phyloP scores from a whole-genome alignment of 768 basidiomycete genomes.

The Botryobasidium botryosum region DNA sequence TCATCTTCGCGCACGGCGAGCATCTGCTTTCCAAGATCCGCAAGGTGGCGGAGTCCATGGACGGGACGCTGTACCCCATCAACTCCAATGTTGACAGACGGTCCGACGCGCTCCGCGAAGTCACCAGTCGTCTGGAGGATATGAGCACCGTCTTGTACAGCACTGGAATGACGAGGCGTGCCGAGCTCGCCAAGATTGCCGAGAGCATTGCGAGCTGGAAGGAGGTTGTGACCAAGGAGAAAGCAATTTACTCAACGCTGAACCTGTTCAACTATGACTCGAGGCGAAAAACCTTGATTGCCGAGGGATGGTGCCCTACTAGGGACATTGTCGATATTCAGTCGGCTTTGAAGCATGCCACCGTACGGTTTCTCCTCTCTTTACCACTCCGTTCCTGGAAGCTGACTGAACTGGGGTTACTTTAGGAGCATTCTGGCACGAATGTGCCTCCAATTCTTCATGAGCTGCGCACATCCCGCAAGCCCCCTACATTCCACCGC shows the following conservation, averaged over 20 bases:
- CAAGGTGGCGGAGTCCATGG: conserved; percentile 98
- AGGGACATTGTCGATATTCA: conserved; percentile 80
- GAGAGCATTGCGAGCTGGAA: conserved; percentile 81
- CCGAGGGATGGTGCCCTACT: conserved; percentile 96
- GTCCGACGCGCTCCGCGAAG: conserved; percentile 74
- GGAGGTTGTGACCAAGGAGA: conserved; percentile 89
- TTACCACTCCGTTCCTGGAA: not conserved
- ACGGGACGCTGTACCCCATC: conserved; percentile 90
- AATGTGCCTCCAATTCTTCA: conserved; percentile 83
- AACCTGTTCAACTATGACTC: conserved; percentile 94
- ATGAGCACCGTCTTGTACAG: conserved; percentile 78
- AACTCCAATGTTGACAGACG: conserved; percentile 90
- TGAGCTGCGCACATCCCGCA: conserved; percentile 75
- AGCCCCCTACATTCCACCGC: conserved; percentile 86
- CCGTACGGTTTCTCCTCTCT: conserved; percentile 26
- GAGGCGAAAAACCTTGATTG: conserved; percentile 82
- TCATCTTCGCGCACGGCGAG: conserved; percentile 96
- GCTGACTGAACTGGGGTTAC: not conserved
- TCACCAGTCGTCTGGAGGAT: conserved; percentile 78
- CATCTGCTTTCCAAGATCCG: conserved; percentile 89
- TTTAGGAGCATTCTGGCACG: conserved; percentile 79
- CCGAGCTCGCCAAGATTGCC: conserved; percentile 68
- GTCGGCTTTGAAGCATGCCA: conserved; percentile 72
- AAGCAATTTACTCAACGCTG: conserved; percentile 86
- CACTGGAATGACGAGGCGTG: conserved; percentile 66